Evolutionary conservation across 2,329 filamentous ascomycete species (phyloP), one percentile per base, ranked within the genome.

Genomic region (Botrytis medusae): DNA sequence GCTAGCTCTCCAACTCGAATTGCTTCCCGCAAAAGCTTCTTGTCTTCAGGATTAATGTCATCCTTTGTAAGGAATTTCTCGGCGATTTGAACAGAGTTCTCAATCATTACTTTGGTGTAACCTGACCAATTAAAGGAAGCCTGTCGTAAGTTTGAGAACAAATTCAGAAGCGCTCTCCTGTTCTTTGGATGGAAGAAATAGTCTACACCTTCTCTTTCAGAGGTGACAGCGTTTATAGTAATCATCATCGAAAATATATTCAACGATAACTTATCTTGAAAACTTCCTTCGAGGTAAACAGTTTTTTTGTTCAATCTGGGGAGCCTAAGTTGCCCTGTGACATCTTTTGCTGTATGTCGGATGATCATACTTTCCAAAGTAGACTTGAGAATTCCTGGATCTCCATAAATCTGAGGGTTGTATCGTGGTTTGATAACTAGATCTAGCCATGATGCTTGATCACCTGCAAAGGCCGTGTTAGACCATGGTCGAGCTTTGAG

Each of bases 141-240:
- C 79, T 96, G 92, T 29, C 93, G 89, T 62, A 97, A 82, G 79
- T 98, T 97, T 72, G 87, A 87, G 7, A 97, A 91, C 2, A 97
- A 84, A 71, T 89, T 85, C 40, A 90, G 83, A 20, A 97, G 84
- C 57, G 87, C 86, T 75, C 90, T 91, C 44, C 88, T 84, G 77
- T 95, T 95, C 20, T 87, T 89, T 0, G 89, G 87, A 78, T 97
- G 92, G 78, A 98, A 98, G 76, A 98, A 91, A 80, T 97, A 98
- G 80, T 98, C 95, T 72, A 88, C 85, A 78, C 95, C 95, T 0
- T 88, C 90, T 18, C 95, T 86, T 79, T 98, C 93, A 8, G 94
- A 97, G 37, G 95, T 95, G 0, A 98, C 90, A 0, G 94, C 90
- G 79, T 98, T 98, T 76, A 93, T 91, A 2, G 93, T 91, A 64